These are phyloP conservation scores for Zasmidium cellare DNA, from an alignment of 2,329 filamentous ascomycete genomes.

Conservation along the genomic window DNA sequence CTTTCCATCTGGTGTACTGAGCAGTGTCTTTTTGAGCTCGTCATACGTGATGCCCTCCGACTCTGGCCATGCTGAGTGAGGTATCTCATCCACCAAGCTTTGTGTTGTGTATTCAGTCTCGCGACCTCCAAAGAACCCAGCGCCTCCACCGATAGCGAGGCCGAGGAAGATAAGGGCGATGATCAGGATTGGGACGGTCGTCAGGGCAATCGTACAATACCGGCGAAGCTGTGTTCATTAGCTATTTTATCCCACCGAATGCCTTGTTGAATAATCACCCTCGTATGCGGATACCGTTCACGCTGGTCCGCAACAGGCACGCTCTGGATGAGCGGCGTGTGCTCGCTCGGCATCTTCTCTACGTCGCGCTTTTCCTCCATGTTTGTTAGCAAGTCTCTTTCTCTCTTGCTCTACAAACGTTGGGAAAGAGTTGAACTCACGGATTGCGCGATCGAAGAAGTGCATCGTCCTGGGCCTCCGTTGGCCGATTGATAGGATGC, in stretches of 20 bases:
- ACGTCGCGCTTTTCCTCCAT: constrained; percentile 20
- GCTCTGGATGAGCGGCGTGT: constrained; percentile 66
- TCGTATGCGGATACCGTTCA: constrained; percentile 51
- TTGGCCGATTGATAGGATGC: not conserved
- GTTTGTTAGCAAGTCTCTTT: not conserved
- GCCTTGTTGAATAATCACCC: constrained; percentile 20
- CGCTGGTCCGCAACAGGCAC: constrained; percentile 57
- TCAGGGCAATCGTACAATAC: constrained; percentile 62
- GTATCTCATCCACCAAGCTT: constrained; percentile 31
- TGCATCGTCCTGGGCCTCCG: not conserved
- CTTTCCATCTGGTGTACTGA: constrained; percentile 54
- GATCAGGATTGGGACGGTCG: constrained; percentile 39
- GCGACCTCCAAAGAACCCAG: constrained; percentile 35
- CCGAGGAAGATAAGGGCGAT: constrained; percentile 39
- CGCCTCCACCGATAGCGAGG: constrained; percentile 38
- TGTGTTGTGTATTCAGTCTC: constrained; percentile 18
- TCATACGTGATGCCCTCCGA: constrained; percentile 52
- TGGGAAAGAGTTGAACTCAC: not conserved
- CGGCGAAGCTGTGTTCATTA: constrained; percentile 51
- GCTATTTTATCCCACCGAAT: not conserved
- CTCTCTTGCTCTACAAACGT: not conserved
- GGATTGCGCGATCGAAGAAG: not conserved
- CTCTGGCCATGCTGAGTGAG: constrained; percentile 41
- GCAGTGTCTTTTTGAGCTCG: constrained; percentile 57
- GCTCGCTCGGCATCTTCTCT: constrained; percentile 54